Evolutionary conservation across 139 green algal genomes (phyloP).

Genomic region (Micromonas commoda): DNA sequence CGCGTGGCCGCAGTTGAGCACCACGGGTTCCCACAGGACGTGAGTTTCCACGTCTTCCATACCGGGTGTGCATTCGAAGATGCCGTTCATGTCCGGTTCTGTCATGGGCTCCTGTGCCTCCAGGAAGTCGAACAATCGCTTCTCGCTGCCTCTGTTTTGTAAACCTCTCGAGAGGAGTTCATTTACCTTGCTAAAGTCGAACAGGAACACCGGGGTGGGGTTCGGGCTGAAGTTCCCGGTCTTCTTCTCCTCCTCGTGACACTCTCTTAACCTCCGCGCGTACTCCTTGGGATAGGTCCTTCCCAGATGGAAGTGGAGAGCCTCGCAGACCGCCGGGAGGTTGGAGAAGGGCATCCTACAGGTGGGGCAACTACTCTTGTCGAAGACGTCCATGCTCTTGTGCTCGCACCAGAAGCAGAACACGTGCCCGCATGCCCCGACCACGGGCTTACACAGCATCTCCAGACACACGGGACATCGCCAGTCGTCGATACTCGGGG

Average conservation of each 20-base stretch:
- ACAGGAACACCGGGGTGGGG: not conserved
- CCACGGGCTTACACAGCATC: not conserved
- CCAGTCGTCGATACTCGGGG: not conserved
- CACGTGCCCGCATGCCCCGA: constrained; percentile 5
- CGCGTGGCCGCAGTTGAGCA: not conserved
- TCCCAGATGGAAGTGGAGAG: not conserved
- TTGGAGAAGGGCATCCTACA: not conserved
- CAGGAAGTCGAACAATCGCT: not conserved
- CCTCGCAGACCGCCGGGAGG: not conserved
- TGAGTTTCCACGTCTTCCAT: not conserved
- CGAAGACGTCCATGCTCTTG: not conserved
- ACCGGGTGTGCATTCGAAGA: not conserved
- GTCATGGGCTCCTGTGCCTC: not conserved
- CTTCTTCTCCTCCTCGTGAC: not conserved
- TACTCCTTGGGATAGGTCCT: not conserved
- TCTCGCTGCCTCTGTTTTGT: no score
- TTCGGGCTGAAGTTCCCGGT: not conserved
- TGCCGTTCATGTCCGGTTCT: not conserved
- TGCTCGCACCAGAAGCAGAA: constrained; percentile 8
- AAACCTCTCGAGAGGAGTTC: no score
- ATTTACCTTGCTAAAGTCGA: no score
- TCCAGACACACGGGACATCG: constrained; percentile 4
- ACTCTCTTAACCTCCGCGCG: not conserved
- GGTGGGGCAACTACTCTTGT: not conserved
- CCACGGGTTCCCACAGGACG: not conserved